Base-by-base conservation (phyloP, 371 early-diverging fungal genomes). In the Coemansia sp. region DNA sequence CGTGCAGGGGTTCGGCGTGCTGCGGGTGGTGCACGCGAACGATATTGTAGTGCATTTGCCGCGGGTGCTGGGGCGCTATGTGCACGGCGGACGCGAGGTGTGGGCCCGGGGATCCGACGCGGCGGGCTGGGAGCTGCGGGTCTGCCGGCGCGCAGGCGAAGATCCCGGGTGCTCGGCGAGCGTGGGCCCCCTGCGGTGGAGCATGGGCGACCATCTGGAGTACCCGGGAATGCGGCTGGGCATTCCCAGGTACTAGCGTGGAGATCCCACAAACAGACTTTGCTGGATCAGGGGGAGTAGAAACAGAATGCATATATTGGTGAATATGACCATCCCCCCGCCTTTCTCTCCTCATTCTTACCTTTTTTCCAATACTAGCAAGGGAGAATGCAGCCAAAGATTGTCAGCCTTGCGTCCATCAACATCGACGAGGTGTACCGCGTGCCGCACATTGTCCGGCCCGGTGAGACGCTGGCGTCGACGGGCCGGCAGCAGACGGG, bases 381-480 rank as follows among this genome's bases (percentile, higher is more conserved):
- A 26, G 26, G 26, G n/a, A 20, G 16, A 11, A 74, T 66, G 71
- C 45, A 26, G 48, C 78, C 83, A 42, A 87, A 80, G 59, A 83
- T 90, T 8, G 79, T 88, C 40, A 84, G 85, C 59, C 85, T 90
- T 78, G 94, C 94, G 10, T 93, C 94, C 5, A 82, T 93, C 71
- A 95, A 94, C 80, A 86, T 93, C 57, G 96, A 96, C 75, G 92
- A 94, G 50, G 89, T 90, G 43, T 95, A 89, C 68, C 77, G 74
- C 14, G 92, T 95, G 1, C 89, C 90, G 4, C 87, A 92, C 70
- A 92, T 95, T 41, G 91, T 88, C 10, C 60, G 71, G 45, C 83
- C 89, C 0, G 94, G 94, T 6, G 93, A 96, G 72, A 95, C 95
- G 1, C 78, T 94, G 35, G 79, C 87, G 0, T 85, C 92, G 2